phyloP scores from a whole-genome alignment of 768 basidiomycete genomes.

The Lactarius akahatsu region DNA sequence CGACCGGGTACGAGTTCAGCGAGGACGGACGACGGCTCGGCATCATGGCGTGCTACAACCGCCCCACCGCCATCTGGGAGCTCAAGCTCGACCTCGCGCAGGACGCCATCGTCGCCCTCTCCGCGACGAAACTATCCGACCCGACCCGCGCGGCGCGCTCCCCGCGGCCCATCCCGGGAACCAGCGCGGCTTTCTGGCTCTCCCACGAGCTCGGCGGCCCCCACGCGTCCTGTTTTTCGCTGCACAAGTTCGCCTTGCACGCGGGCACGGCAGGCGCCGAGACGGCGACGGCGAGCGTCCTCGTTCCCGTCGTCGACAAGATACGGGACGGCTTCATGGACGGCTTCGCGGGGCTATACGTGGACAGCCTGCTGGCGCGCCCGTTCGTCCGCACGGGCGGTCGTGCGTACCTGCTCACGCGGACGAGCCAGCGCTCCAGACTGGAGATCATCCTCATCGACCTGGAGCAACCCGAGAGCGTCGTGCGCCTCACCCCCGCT shows the following conservation, averaged over 20 bases:
- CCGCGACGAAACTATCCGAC: slow-evolving; percentile 20
- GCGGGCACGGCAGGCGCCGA: not conserved
- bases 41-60: slow-evolving; percentile 36
- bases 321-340: slow-evolving; percentile 15
- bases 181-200: slow-evolving; percentile 32
- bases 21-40: slow-evolving; percentile 36
- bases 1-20: slow-evolving; percentile 33
- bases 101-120: slow-evolving; percentile 4
- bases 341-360: slow-evolving; percentile 38
- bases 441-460: slow-evolving; percentile 30
- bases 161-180: slow-evolving; percentile 27
- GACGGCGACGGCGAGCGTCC: slow-evolving; percentile 8
- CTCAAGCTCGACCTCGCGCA: slow-evolving; percentile 26
- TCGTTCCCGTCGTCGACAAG: slow-evolving; percentile 30
- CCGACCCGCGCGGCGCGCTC: slow-evolving; percentile 25
- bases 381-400: slow-evolving; percentile 31
- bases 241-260: slow-evolving; percentile 30
- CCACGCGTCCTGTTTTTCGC: slow-evolving; percentile 34
- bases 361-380: slow-evolving; percentile 31
- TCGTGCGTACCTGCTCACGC: slow-evolving; percentile 24
- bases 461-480: slow-evolving; percentile 22
- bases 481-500: slow-evolving; percentile 22
- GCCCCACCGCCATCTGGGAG: slow-evolving; percentile 33
- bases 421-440: slow-evolving; percentile 31
- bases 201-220: slow-evolving; percentile 35